Conservation (phyloP, 768 basidiomycete genomes). For the Suillus clintonianus region DNA sequence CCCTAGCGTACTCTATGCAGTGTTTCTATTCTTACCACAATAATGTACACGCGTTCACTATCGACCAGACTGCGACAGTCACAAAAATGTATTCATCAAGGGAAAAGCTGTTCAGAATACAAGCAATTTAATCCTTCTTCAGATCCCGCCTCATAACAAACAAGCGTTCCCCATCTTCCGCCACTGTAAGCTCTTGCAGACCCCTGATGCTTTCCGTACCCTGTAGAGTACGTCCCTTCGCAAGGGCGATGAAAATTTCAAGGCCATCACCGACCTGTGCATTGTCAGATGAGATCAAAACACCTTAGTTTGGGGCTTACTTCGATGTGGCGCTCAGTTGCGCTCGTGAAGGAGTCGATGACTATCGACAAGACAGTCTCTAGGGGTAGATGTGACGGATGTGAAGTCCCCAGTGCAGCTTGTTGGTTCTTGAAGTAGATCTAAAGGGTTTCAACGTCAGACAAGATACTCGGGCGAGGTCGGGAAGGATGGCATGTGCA, state of each 20-base stretch:
- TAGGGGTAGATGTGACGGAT: conserved; percentile 83
- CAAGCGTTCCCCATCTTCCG: conserved; percentile 67
- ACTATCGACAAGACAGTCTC: conserved; percentile 81
- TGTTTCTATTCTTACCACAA: background rate
- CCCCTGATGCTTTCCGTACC: conserved; percentile 57
- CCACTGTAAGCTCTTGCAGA: conserved; percentile 62
- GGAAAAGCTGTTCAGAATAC: conserved; percentile 3
- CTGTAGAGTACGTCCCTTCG: conserved; percentile 62
- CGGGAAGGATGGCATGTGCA: conserved; percentile 43
- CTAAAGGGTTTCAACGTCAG: conserved; percentile 43
- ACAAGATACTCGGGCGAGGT: conserved; percentile 31
- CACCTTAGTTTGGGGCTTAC: conserved; percentile 37
- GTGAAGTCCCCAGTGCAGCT: conserved; percentile 66
- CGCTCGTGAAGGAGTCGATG: conserved; percentile 94
- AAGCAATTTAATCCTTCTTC: conserved; percentile 71
- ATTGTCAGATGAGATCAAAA: conserved; percentile 3
- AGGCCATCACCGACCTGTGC: conserved; percentile 90
- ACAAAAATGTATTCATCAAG: background rate
- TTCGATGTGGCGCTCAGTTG: conserved; percentile 98
- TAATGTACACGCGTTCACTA: background rate
- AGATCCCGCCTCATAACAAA: conserved; percentile 77
- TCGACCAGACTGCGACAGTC: background rate
- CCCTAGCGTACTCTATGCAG: background rate
- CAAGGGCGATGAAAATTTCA: conserved; percentile 86
- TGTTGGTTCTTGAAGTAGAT: conserved; percentile 98